Percentiles rank a stretch among this genome's conserved stretches.
Conservation (phyloP, 148 eudicot genomes). For the Euryodendron excelsum region DNA sequence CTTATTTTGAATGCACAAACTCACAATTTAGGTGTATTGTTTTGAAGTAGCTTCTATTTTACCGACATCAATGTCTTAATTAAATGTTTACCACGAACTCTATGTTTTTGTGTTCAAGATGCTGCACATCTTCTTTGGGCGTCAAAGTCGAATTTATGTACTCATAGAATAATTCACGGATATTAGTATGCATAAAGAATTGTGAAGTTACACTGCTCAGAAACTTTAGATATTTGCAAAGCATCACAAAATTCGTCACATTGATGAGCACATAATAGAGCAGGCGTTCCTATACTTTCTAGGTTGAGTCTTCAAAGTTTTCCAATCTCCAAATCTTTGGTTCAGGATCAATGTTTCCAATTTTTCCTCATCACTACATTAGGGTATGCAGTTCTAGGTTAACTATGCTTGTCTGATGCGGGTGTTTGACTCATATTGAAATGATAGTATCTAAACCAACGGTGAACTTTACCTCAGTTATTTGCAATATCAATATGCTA, state of each 20-base stretch:
- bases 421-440: background rate
- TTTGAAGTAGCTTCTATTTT: background rate
- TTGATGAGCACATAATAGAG: background rate
- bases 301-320: background rate
- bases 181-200: background rate
- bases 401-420: background rate
- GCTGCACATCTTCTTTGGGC: background rate
- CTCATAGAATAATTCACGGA: background rate
- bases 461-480: no score
- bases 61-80: no score
- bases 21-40: background rate
- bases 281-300: background rate
- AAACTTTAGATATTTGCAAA: background rate
- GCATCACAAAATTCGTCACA: background rate
- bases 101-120: background rate
- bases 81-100: no score
- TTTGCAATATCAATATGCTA: no score
- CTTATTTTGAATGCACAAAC: background rate
- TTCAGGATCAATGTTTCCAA: background rate
- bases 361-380: background rate
- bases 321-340: background rate
- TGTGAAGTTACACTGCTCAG: background rate
- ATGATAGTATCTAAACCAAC: no score
- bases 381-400: constrained; percentile 1
- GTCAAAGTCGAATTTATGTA: background rate